A percentile compares a stretch with the other conserved stretches of the same genome.
These are phyloP conservation scores for Metschnikowia colocasiae DNA, from an alignment of 805 yeast species.

Conservation along the genomic window DNA sequence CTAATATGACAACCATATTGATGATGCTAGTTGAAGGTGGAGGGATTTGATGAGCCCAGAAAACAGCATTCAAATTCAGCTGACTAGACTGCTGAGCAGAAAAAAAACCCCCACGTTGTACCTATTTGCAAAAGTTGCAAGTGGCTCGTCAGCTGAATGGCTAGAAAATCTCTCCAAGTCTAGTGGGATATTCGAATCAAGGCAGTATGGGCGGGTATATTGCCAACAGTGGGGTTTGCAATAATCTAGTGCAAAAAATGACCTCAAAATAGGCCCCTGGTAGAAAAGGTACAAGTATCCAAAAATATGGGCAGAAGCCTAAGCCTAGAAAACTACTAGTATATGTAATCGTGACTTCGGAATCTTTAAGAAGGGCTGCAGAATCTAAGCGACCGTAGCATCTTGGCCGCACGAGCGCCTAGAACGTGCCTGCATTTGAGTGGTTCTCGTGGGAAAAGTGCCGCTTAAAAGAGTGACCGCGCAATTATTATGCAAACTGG, in stretches of 20 bases:
- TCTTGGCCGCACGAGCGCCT: neutral
- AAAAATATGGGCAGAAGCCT: neutral
- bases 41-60: neutral
- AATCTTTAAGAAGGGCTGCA: neutral
- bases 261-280: neutral
- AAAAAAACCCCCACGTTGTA: neutral
- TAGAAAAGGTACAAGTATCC: neutral
- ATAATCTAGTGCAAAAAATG: neutral
- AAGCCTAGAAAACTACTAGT: neutral
- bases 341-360: neutral
- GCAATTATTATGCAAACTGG: neutral
- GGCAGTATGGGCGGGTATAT: neutral
- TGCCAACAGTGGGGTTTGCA: neutral
- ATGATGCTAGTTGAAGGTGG: neutral
- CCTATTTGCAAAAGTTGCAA: neutral
- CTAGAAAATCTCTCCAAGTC: neutral
- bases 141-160: neutral
- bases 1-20: conserved; percentile 2
- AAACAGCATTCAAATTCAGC: neutral
- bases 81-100: neutral
- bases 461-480: neutral
- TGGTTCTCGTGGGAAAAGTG: neutral
- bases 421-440: neutral
- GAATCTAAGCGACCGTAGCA: conserved; percentile 1
- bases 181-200: neutral